Evolutionary conservation across 805 yeast species (phyloP).

Genomic region (Sugiyamaella smithiae): DNA sequence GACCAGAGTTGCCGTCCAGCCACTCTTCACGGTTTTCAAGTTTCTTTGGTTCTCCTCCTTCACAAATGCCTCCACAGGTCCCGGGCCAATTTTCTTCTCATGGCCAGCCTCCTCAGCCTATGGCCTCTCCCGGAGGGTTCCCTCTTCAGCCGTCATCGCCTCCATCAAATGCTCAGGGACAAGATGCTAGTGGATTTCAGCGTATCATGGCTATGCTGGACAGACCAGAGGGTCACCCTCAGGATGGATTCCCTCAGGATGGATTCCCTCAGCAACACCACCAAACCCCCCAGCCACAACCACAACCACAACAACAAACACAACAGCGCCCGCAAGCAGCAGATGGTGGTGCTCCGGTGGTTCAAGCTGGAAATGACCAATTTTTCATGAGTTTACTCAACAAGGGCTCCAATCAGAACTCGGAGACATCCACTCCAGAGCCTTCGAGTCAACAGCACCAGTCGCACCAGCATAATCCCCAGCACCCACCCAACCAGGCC

Average conservation of each 20-base stretch:
- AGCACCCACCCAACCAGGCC: constrained; percentile 3
- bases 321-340: too few relatives aligned
- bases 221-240: too few relatives aligned
- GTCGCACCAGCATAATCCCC: background rate
- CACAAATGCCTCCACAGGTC: too few relatives aligned
- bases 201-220: constrained; percentile 33
- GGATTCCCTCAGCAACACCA: constrained; percentile 4
- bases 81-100: too few relatives aligned
- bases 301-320: too few relatives aligned
- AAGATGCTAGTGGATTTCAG: constrained; percentile 33
- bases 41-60: too few relatives aligned
- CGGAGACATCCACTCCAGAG: background rate
- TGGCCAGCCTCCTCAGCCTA: constrained; percentile 5
- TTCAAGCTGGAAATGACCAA: constrained; percentile 18
- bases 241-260: constrained; percentile 3
- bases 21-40: constrained; percentile 22
- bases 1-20: background rate
- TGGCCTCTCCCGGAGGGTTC: too few relatives aligned
- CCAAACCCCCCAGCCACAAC: too few relatives aligned
- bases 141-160: too few relatives aligned
- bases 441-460: constrained; percentile 6
- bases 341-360: constrained; percentile 1
- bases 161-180: constrained; percentile 4
- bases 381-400: constrained; percentile 27
- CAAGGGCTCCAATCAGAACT: constrained; percentile 14